Conservation (phyloP, 1,139 yeast species). For the Saccharomyces hybrid region DNA sequence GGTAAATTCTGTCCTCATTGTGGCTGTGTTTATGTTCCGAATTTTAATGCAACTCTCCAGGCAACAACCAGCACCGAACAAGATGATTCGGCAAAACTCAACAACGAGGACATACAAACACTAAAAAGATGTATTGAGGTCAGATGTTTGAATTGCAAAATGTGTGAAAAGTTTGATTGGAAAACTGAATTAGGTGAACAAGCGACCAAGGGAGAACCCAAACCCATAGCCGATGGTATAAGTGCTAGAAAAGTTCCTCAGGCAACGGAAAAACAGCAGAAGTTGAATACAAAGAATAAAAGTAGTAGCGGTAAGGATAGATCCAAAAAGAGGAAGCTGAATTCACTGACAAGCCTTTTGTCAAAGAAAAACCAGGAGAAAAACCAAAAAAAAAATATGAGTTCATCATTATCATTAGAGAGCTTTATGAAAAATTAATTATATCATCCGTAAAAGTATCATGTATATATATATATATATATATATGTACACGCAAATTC, state of each 20-base stretch:
- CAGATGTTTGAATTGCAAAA: neutral
- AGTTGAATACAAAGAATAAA: constrained; percentile 29
- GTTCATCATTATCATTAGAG: constrained; percentile 39
- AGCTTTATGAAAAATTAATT: constrained; percentile 39
- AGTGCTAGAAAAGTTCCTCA: constrained; percentile 9
- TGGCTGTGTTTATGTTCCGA: constrained; percentile 41
- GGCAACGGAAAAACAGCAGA: too few relatives aligned
- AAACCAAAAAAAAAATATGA: constrained; percentile 22
- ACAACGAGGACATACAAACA: too few relatives aligned
- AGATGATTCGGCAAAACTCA: neutral
- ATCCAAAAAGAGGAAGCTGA: constrained; percentile 34
- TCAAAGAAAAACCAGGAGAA: constrained; percentile 40
- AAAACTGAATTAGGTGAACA: constrained; percentile 1
- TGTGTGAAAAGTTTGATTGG: neutral
- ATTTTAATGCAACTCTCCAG: constrained; percentile 35
- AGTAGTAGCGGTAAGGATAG: constrained; percentile 35
- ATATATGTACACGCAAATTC: neutral
- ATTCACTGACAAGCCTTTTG: constrained; percentile 34
- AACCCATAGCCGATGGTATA: constrained; percentile 24
- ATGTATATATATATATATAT: neutral
- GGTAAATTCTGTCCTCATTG: constrained; percentile 42
- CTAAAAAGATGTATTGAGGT: neutral
- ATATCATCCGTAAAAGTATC: neutral
- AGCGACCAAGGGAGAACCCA: neutral
- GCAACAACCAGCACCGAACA: neutral